These are phyloP conservation scores for Lomentospora prolificans DNA, from an alignment of 2,329 filamentous ascomycete genomes.

Conservation along the genomic window DNA sequence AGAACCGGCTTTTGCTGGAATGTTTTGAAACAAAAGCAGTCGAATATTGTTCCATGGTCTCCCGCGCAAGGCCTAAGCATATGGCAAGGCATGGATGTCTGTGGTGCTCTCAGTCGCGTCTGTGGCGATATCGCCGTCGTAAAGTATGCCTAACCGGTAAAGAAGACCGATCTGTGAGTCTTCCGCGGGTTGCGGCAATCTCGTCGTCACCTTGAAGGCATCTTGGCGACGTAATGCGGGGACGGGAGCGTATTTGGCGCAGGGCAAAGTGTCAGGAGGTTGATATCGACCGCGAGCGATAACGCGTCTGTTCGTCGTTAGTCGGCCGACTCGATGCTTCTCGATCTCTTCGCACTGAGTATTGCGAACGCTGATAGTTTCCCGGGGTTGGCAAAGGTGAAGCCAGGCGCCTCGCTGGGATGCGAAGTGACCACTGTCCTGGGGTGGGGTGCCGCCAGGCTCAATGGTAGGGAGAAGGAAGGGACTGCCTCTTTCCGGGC, in stretches of 20 bases:
- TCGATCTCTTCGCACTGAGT: background rate
- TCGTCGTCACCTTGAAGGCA: background rate
- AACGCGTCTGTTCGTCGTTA: background rate
- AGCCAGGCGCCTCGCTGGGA: background rate
- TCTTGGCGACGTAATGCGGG: background rate
- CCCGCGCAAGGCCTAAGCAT: background rate
- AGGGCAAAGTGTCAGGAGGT: background rate
- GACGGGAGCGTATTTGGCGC: background rate
- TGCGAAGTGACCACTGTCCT: background rate
- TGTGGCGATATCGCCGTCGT: slow-evolving; percentile 24
- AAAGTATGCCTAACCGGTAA: slow-evolving; percentile 34
- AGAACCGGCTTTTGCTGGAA: background rate
- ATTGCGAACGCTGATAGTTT: background rate
- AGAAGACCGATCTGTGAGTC: slow-evolving; percentile 24
- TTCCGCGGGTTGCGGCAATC: background rate
- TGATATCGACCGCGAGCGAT: background rate
- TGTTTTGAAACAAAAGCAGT: background rate
- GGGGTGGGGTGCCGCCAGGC: background rate
- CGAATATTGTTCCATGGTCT: background rate
- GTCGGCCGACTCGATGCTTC: background rate
- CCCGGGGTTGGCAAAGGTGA: background rate
- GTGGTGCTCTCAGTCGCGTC: background rate
- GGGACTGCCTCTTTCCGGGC: background rate
- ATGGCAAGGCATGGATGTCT: background rate
- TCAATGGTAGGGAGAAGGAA: background rate